Conservation (phyloP, 108 stramenopile species). For the Nannochloropsis gaditana region DNA sequence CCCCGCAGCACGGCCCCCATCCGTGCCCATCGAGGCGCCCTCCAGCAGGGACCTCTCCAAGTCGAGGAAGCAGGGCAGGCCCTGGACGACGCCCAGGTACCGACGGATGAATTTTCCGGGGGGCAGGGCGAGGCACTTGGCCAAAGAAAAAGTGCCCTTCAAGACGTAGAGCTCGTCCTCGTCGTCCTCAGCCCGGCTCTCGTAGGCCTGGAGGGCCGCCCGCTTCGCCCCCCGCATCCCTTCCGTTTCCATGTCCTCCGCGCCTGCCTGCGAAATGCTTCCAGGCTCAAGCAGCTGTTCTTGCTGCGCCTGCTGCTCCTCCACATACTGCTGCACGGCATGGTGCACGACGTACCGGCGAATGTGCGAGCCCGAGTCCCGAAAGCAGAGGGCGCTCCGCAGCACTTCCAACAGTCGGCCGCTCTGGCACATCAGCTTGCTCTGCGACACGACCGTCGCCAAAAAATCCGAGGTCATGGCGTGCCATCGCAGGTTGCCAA, state of each 20-base stretch:
- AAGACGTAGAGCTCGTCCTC: slow-evolving; percentile 1
- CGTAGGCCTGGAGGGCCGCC: slow-evolving; percentile 1
- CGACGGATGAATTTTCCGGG: slow-evolving; percentile 15
- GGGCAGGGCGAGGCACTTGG: not conserved
- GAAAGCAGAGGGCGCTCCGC: not conserved
- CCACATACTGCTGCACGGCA: not conserved
- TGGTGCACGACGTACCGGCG: slow-evolving; percentile 16
- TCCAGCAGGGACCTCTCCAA: slow-evolving; percentile 12
- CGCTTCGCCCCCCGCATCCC: not conserved
- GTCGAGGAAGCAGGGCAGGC: not conserved
- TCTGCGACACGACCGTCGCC: not conserved
- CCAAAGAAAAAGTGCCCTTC: not conserved
- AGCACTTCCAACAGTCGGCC: not conserved
- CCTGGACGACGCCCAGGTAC: not conserved
- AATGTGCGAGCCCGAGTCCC: not conserved
- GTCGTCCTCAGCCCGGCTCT: not conserved
- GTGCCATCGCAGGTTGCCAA: not conserved
- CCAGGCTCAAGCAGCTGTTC: not conserved
- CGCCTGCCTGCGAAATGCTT: not conserved
- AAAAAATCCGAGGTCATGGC: not conserved
- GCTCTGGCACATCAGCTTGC: not conserved
- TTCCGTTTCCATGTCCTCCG: not conserved
- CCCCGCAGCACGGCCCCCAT: not conserved
- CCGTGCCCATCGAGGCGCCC: not conserved
- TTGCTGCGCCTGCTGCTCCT: not conserved